Evolutionary conservation across 1,139 yeast species (phyloP).

Genomic region (Protomyces inouyei): DNA sequence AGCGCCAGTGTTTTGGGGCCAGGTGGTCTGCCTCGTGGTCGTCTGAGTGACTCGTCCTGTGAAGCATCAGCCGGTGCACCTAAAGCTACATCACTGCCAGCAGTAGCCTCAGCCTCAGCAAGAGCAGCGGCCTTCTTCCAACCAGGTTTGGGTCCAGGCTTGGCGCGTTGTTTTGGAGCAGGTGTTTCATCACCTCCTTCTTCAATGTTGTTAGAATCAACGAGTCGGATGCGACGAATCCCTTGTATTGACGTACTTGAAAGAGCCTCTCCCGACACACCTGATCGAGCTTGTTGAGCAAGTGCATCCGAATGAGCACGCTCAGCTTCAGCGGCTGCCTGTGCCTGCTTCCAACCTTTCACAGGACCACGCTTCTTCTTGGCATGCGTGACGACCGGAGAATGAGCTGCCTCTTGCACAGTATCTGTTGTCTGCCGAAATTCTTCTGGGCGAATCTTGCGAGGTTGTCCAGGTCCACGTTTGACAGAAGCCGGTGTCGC

Average conservation of each 20-base stretch:
- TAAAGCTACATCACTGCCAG: not conserved
- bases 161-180: not conserved
- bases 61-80: not conserved
- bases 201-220: not conserved
- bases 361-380: not conserved
- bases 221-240: not conserved
- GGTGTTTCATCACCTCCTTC: not conserved
- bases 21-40: not conserved
- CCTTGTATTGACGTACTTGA: not conserved
- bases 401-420: not conserved
- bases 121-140: not conserved
- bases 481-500: not conserved
- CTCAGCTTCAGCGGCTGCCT: not conserved
- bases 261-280: not conserved
- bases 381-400: not conserved
- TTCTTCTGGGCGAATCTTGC: not conserved
- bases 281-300: not conserved
- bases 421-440: not conserved
- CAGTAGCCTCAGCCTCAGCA: not conserved
- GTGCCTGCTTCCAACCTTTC: not conserved
- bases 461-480: not conserved
- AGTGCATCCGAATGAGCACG: not conserved
- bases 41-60: not conserved
- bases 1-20: not conserved
- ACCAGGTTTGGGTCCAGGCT: not conserved